Conservation (phyloP, 2,329 filamentous ascomycete species). For the Penicillium sp. region DNA sequence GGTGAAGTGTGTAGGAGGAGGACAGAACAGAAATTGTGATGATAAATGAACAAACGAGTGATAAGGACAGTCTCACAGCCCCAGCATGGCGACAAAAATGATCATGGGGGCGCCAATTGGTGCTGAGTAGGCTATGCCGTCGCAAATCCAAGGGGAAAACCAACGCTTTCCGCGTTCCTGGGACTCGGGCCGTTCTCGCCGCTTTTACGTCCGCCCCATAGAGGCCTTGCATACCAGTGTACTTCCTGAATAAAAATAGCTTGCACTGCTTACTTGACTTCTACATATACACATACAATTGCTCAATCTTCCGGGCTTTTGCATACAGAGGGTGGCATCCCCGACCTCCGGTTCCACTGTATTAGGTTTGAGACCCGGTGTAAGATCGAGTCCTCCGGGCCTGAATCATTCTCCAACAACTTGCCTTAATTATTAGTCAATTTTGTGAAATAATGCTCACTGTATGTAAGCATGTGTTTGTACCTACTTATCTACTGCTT, state of each 20-base stretch:
- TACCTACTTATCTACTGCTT: too few species aligned
- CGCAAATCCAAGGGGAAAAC: constrained; percentile 10
- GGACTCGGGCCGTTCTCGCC: constrained; percentile 9
- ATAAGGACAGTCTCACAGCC: constrained; percentile 1
- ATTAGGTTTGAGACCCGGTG: too few species aligned
- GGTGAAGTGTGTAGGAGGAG: background rate
- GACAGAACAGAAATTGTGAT: background rate
- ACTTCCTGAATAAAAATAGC: background rate
- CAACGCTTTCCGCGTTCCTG: constrained; percentile 7
- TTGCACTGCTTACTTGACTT: background rate
- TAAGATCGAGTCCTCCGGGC: too few species aligned
- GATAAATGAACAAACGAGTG: background rate
- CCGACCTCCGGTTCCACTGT: too few species aligned
- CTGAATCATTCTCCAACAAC: too few species aligned
- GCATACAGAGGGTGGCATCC: background rate
- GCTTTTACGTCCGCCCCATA: constrained; percentile 5
- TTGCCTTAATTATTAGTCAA: too few species aligned
- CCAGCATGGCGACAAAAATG: constrained; percentile 5
- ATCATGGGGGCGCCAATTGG: constrained; percentile 9
- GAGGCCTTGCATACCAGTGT: background rate
- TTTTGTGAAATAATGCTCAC: too few species aligned
- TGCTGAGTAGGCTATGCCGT: constrained; percentile 7
- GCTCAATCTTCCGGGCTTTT: background rate
- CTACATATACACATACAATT: background rate
- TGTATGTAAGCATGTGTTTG: too few species aligned